Evolutionary conservation across 2,329 filamentous ascomycete genomes (phyloP), one percentile per base, ranked within the genome.

Genomic region (Chrysoporthe austroafricana): DNA sequence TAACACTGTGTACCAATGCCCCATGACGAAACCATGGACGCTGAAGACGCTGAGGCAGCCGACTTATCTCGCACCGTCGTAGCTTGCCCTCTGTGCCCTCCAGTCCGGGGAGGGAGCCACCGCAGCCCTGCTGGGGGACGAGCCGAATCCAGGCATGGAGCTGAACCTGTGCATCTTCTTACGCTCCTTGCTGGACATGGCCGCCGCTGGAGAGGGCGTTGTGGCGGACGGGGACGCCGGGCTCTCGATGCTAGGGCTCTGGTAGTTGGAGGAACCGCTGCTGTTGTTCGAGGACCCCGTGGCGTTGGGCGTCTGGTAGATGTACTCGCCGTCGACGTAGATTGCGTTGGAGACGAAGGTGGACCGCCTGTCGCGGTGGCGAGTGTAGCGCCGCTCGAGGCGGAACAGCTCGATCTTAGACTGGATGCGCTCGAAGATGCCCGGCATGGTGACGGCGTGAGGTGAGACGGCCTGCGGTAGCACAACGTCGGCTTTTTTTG

Each of bases 281-380:
- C 39, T 60, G 54, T 82, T 83, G 60, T 82, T 78, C 5, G 85
- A 87, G 21, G 85, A 88, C 66, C 86, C 86, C 1, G 86, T 88
- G 63, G 82, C 82, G 79, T 80, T 85, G 71, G 87, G 86, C 0
- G 85, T 87, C 76, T 89, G 85, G 85, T 94, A 96, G 78, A 97
- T 85, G 82, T 97, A 97, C 83, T 97, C 95, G 80, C 94, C 96
- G 77, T 98, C 93, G 72, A 97, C 91, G 80, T 98, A 98, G 78
- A 92, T 87, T 42, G 94, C 95, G 75, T 93, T 94, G 76, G 92
- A 94, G 76, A 91, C 89, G 79, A 97, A 97, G 69, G 92, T 96
- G 65, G 90, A 94, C 78, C 95, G 93, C 74, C 95, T 92, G 74
- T 89, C 81, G 75, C 95, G 93, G 77, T 93, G 91, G 75, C 91